These are phyloP conservation scores for Tulasnella sp. DNA, from an alignment of 768 basidiomycete genomes.

Conservation along the genomic window DNA sequence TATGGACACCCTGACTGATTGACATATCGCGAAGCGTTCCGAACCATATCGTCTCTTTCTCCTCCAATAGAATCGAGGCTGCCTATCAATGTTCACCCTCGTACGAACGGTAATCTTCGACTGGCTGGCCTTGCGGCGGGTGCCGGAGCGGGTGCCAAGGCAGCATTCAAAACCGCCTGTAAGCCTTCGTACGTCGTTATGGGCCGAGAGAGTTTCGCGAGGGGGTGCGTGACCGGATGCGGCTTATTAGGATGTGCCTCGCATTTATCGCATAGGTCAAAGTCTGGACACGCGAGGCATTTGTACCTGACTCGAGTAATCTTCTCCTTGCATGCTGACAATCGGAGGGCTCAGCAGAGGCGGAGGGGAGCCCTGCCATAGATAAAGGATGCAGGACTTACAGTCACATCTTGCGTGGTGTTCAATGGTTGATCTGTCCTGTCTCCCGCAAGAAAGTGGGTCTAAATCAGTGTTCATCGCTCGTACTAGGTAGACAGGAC, in stretches of 20 bases:
- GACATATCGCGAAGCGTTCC: not conserved
- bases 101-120: not conserved
- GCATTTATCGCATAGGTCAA: constrained; percentile 67
- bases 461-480: not conserved
- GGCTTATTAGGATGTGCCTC: constrained; percentile 69
- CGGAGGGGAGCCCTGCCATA: too few species aligned
- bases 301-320: constrained; percentile 68
- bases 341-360: constrained; percentile 4
- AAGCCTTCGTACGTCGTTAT: not conserved
- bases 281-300: constrained; percentile 77
- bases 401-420: constrained; percentile 23
- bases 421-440: not conserved
- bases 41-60: not conserved
- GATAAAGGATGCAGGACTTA: not conserved
- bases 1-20: too few species aligned
- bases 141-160: too few species aligned
- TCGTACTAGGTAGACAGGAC: not conserved
- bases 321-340: constrained; percentile 43
- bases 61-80: not conserved
- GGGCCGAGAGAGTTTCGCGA: constrained; percentile 54
- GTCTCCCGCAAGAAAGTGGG: not conserved
- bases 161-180: too few species aligned
- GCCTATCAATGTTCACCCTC: not conserved
- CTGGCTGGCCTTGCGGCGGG: too few species aligned
- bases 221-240: constrained; percentile 57